Evolutionary conservation across 2,329 filamentous ascomycete species (phyloP).

Genomic region (Cladosporium sphaerospermum): DNA sequence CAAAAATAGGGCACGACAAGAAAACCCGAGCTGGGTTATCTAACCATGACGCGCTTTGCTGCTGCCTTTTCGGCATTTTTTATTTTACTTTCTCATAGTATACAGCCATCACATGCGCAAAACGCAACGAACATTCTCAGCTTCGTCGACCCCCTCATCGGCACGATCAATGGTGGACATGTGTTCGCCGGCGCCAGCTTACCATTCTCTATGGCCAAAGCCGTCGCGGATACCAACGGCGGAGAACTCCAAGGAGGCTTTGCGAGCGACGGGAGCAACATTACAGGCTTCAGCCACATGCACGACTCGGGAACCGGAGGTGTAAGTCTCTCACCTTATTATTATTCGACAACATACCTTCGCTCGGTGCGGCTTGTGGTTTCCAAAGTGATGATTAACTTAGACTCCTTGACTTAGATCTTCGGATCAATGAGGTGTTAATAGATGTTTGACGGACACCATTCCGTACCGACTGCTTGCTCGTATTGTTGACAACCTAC

Average conservation of each 20-base stretch:
- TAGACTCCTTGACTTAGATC: constrained; percentile 1
- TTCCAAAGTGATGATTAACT: neutral
- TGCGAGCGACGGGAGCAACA: constrained; percentile 39
- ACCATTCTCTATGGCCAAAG: constrained; percentile 44
- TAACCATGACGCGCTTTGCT: neutral
- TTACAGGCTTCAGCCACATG: constrained; percentile 42
- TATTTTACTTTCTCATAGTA: neutral
- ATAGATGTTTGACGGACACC: constrained; percentile 1
- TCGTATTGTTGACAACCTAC: neutral
- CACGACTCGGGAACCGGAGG: constrained; percentile 49
- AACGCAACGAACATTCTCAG: constrained; percentile 24
- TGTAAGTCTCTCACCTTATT: constrained; percentile 27
- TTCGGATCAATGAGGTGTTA: neutral
- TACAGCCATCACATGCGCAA: neutral
- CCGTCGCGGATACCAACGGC: constrained; percentile 43
- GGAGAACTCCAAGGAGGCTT: constrained; percentile 53
- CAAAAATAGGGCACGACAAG: too few relatives aligned
- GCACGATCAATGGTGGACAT: constrained; percentile 39
- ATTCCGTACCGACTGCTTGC: neutral
- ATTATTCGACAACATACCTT: neutral
- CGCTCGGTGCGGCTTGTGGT: neutral
- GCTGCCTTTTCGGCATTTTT: neutral
- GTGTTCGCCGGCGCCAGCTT: constrained; percentile 43
- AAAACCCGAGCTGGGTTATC: neutral
- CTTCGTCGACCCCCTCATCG: constrained; percentile 41